Conservation (phyloP, 1,284 basidiomycete genomes). For the Leccinum subrobustum region DNA sequence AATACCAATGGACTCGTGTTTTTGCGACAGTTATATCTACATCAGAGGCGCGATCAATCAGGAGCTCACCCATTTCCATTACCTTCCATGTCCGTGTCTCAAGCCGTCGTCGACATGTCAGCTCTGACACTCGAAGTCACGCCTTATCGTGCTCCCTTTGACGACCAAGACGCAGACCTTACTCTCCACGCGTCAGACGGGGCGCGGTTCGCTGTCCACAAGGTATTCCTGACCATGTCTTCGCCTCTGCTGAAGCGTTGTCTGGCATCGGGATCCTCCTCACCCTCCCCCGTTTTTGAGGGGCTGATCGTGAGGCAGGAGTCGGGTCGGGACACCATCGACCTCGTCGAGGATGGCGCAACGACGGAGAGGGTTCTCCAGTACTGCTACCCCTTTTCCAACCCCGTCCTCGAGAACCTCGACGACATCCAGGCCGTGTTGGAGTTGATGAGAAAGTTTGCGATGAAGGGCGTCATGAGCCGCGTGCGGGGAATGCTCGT, state of each 20-base stretch:
- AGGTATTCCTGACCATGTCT: conserved; percentile 30
- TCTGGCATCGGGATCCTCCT: conserved; percentile 27
- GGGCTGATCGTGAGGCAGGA: conserved; percentile 27
- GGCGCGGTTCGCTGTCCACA: conserved; percentile 33
- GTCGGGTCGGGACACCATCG: conserved; percentile 26
- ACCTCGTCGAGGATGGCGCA: conserved; percentile 27
- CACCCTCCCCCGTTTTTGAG: conserved; percentile 28
- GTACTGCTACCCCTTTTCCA: conserved; percentile 33
- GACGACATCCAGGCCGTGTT: conserved; percentile 35
- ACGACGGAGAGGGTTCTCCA: conserved; percentile 35
- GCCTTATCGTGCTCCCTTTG: conserved; percentile 29
- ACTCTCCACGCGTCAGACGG: conserved; percentile 33
- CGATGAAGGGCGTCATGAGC: conserved; percentile 32
- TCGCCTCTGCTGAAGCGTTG: conserved; percentile 32
- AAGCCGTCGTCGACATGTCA: conserved; percentile 23
- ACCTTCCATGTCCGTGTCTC: conserved; percentile 31
- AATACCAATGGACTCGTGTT: conserved; percentile 14
- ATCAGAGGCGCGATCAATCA: conserved; percentile 19
- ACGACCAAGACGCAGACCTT: conserved; percentile 33
- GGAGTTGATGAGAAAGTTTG: conserved; percentile 35
- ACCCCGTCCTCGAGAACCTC: conserved; percentile 29
- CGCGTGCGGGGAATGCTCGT: conserved; percentile 26
- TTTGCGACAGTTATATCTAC: conserved; percentile 28
- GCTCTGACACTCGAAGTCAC: conserved; percentile 29
- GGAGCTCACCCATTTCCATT: conserved; percentile 15